Conservation (phyloP, 345 rosid genomes). For the Clarkia xantiana region DNA sequence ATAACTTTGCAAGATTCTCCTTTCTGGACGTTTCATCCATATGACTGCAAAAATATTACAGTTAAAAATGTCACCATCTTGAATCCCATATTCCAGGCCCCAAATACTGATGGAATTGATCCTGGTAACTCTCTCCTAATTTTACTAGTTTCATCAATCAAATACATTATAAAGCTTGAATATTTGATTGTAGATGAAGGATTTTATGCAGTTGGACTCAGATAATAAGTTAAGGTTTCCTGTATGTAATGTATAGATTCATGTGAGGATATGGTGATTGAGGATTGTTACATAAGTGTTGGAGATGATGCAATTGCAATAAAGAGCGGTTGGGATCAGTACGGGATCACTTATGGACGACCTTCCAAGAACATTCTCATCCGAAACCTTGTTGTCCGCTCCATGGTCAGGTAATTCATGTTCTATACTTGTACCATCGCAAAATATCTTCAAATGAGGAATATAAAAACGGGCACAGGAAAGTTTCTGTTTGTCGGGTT, state of each 20-base stretch:
- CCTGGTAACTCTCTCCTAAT: constrained; percentile 39
- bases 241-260: constrained; percentile 45
- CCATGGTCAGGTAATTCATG: constrained; percentile 70
- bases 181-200: too few relatives aligned
- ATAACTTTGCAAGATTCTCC: constrained; percentile 85
- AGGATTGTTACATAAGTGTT: constrained; percentile 88
- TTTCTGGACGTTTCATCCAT: constrained; percentile 96
- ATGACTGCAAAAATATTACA: constrained; percentile 88
- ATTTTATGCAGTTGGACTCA: too few relatives aligned
- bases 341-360: constrained; percentile 72
- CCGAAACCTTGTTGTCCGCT: constrained; percentile 72
- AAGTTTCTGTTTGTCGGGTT: too few relatives aligned
- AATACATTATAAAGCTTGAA: too few relatives aligned
- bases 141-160: not conserved
- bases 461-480: too few relatives aligned
- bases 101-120: constrained; percentile 96
- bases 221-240: too few relatives aligned
- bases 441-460: too few relatives aligned
- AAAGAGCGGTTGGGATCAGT: constrained; percentile 99
- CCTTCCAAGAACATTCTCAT: constrained; percentile 74
- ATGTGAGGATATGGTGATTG: constrained; percentile 85
- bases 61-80: constrained; percentile 62
- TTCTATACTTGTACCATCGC: not conserved
- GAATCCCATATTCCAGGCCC: constrained; percentile 72
- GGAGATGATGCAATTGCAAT: constrained; percentile 96